A percentile compares a stretch with the other conserved stretches of the same genome.
phyloP scores from a whole-genome alignment of 2,329 filamentous ascomycete species.

The Fusarium sp. region DNA sequence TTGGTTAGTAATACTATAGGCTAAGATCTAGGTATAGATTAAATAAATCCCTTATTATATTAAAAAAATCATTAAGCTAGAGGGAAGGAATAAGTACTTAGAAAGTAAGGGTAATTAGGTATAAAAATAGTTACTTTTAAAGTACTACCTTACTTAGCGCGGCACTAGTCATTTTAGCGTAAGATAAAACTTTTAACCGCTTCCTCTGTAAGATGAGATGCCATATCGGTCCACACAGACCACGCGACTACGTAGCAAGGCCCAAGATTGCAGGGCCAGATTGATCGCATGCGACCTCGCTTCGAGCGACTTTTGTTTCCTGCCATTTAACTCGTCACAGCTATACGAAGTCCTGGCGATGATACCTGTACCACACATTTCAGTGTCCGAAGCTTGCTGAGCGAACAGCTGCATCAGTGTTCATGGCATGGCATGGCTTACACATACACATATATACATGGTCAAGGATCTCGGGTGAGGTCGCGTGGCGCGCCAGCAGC shows the following conservation, averaged over 20 bases:
- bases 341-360: constrained; percentile 6
- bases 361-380: constrained; percentile 1
- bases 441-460: background rate
- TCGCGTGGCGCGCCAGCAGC: constrained; percentile 17
- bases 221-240: background rate
- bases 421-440: background rate
- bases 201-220: background rate
- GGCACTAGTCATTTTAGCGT: no score
- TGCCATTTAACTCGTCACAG: constrained; percentile 11
- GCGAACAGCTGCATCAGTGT: constrained; percentile 1
- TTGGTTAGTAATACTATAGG: no score
- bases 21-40: no score
- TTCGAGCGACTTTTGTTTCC: constrained; percentile 10
- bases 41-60: no score
- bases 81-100: no score
- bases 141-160: no score
- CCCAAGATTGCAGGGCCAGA: background rate
- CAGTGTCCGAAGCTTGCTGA: background rate
- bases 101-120: no score
- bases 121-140: no score
- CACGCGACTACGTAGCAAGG: constrained; percentile 4
- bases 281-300: background rate
- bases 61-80: no score
- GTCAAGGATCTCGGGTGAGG: constrained; percentile 28
- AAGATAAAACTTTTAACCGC: no score